A percentile compares a stretch with the other conserved stretches of the same genome.
Conservation (phyloP, 192 early-diverging fungal species). For the Linnemannia zychae region DNA sequence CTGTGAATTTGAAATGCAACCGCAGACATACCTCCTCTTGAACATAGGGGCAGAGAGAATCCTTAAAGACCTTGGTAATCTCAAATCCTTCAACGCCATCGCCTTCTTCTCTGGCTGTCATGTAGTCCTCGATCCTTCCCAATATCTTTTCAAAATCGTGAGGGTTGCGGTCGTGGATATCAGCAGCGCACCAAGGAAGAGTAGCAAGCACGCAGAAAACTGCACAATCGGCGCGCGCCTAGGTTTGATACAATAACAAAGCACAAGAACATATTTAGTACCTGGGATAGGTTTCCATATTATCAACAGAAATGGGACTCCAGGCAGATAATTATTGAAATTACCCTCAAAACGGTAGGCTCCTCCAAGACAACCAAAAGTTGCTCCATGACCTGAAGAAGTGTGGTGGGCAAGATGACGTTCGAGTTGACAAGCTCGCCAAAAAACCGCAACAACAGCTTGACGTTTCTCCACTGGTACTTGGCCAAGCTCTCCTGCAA, state of each 20-base stretch:
- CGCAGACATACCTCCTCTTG: constrained; percentile 47
- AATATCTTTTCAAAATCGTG: constrained; percentile 64
- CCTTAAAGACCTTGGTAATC: constrained; percentile 51
- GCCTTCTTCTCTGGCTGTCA: constrained; percentile 57
- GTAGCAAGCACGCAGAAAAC: constrained; percentile 82
- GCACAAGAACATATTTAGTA: not conserved
- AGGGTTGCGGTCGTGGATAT: constrained; percentile 63
- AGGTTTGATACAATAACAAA: not conserved
- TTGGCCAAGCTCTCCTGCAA: constrained; percentile 69
- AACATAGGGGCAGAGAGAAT: constrained; percentile 46
- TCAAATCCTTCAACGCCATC: constrained; percentile 48
- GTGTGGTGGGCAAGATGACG: constrained; percentile 76
- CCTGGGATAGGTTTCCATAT: not conserved
- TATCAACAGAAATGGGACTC: not conserved
- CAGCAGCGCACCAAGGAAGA: constrained; percentile 77
- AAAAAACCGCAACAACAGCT: constrained; percentile 86
- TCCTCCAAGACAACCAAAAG: constrained; percentile 74
- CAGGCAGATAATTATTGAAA: not conserved
- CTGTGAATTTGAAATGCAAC: too few relatives aligned
- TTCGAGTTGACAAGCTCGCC: constrained; percentile 83
- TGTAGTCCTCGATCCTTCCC: constrained; percentile 64
- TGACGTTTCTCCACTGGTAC: constrained; percentile 79
- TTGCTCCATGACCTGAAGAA: constrained; percentile 73
- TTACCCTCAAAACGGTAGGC: constrained; percentile 56
- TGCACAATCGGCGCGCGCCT: constrained; percentile 73